phyloP scores from a whole-genome alignment of 306 rosid genomes.

The Acacia confusa region DNA sequence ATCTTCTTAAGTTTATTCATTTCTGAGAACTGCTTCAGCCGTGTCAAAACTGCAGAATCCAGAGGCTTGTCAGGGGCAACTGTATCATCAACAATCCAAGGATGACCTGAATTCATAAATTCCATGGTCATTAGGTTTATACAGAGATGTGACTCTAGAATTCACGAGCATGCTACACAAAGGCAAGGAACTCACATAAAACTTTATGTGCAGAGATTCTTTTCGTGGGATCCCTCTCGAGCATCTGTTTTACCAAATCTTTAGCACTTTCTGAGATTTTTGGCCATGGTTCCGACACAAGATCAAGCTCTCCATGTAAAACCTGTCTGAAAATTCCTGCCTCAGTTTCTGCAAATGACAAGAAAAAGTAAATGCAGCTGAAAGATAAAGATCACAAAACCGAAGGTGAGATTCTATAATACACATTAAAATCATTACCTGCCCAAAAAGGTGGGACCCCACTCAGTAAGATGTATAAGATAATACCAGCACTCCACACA shows the following conservation, averaged over 20 bases:
- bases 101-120: slow-evolving; percentile 61
- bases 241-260: slow-evolving; percentile 73
- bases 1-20: slow-evolving; percentile 92
- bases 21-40: slow-evolving; percentile 85
- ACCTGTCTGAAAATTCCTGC: slow-evolving; percentile 82
- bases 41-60: slow-evolving; percentile 89
- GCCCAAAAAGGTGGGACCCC: slow-evolving; percentile 97
- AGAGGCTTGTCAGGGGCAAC: slow-evolving; percentile 86
- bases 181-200: slow-evolving; percentile 62
- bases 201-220: slow-evolving; percentile 88
- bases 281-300: slow-evolving; percentile 89
- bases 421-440: slow-evolving; percentile 51
- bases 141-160: slow-evolving; percentile 16
- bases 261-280: slow-evolving; percentile 80
- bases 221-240: slow-evolving; percentile 64
- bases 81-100: slow-evolving; percentile 83
- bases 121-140: slow-evolving; percentile 30
- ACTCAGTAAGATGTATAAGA: slow-evolving; percentile 74
- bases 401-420: not conserved
- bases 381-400: slow-evolving; percentile 11
- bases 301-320: slow-evolving; percentile 68
- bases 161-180: slow-evolving; percentile 15
- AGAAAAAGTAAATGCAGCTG: slow-evolving; percentile 26
- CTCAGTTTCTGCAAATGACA: slow-evolving; percentile 63
- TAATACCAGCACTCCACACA: slow-evolving; percentile 92